A percentile compares a stretch with the other conserved stretches of the same genome.
Conservation (phyloP, 140 eudicot genomes). For the Anethum foeniculum region DNA sequence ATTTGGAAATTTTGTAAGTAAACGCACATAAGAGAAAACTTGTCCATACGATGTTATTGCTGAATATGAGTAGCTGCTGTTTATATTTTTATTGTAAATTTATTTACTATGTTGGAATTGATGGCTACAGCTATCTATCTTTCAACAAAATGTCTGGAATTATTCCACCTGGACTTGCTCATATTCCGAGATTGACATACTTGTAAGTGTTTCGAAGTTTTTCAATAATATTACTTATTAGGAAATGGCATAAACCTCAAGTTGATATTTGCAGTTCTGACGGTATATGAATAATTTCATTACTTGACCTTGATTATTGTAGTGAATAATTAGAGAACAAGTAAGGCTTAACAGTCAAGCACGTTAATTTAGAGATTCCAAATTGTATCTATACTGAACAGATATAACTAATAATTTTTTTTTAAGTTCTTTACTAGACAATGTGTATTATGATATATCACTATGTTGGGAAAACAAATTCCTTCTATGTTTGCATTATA, state of each 20-base stretch:
- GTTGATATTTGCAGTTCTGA: not conserved
- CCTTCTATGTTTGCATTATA: not conserved
- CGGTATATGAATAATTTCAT: not conserved
- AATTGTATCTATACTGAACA: no score
- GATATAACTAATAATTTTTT: not conserved
- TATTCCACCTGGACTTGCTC: slow-evolving; percentile 79
- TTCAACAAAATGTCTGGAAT: slow-evolving; percentile 86
- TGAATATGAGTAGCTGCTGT: slow-evolving; percentile 4
- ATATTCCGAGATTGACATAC: slow-evolving; percentile 81
- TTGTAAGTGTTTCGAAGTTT: slow-evolving; percentile 43
- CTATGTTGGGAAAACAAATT: not conserved
- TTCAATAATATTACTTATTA: not conserved
- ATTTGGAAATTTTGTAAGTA: slow-evolving; percentile 91
- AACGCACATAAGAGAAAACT: not conserved
- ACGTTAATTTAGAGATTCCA: not conserved
- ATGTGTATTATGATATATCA: not conserved
- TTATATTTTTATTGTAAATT: not conserved
- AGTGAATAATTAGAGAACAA: not conserved
- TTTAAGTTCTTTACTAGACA: not conserved
- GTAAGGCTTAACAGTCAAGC: not conserved
- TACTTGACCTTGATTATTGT: not conserved
- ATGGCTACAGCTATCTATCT: slow-evolving; percentile 64
- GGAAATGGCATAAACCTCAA: not conserved
- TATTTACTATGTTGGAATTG: slow-evolving; percentile 4
- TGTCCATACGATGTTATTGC: not conserved